These are phyloP conservation scores for Ceratocystis colombiana DNA, from an alignment of 2,329 filamentous ascomycete genomes.

Conservation along the genomic window DNA sequence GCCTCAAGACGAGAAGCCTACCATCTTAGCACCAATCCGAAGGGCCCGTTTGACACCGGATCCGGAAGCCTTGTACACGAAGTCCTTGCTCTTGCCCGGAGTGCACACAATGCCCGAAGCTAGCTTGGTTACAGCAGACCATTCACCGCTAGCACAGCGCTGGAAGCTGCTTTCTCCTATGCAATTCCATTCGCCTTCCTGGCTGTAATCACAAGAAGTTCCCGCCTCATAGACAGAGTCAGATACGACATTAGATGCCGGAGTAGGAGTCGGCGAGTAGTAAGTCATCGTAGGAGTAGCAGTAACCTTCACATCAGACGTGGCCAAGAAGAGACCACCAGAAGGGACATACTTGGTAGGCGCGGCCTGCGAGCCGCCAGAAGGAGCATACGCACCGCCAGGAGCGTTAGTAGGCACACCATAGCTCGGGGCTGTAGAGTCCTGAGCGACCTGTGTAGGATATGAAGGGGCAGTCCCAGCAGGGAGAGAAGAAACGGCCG, in stretches of 20 bases:
- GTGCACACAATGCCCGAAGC: conserved; percentile 41
- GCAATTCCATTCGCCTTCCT: conserved; percentile 47
- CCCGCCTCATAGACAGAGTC: conserved; percentile 26
- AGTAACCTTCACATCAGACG: conserved; percentile 27
- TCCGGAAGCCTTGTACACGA: conserved; percentile 17
- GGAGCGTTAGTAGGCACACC: neutral
- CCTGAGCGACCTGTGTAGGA: conserved; percentile 27
- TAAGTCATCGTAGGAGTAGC: conserved; percentile 14
- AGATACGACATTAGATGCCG: conserved; percentile 22
- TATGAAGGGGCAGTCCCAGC: conserved; percentile 28
- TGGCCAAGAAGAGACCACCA: conserved; percentile 38
- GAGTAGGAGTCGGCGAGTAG: conserved; percentile 4
- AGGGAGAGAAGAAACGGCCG: conserved; percentile 26
- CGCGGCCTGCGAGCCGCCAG: neutral
- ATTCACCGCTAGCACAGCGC: conserved; percentile 44
- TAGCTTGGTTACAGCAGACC: conserved; percentile 38
- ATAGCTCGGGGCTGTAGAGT: conserved; percentile 23
- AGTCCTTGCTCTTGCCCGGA: conserved; percentile 33
- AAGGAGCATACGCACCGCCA: neutral
- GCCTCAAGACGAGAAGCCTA: conserved; percentile 21
- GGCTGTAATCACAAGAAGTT: conserved; percentile 28
- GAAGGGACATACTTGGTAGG: conserved; percentile 27
- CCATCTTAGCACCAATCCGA: conserved; percentile 27
- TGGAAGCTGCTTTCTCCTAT: conserved; percentile 43
- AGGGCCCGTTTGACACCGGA: conserved; percentile 26